Base-by-base conservation (phyloP, 2,329 filamentous ascomycete genomes). In the Fonsecaea nubica region DNA sequence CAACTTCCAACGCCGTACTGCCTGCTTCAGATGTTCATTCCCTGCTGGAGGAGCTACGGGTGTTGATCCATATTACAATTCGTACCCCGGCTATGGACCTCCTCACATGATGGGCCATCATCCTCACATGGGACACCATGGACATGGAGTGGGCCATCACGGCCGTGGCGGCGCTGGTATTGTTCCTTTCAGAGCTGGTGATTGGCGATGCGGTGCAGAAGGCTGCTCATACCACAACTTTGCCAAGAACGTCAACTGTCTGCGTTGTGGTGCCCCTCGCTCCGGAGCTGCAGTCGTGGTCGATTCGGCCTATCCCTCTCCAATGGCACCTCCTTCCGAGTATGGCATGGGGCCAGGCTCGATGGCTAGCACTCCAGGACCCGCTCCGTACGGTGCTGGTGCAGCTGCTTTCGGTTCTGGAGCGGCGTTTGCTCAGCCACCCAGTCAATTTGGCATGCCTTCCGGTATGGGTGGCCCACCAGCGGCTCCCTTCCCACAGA, bases 161-260 rank as follows among this genome's bases (percentile, higher is more conserved):
- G 81, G 83, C 64, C 83, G 90, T 67, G 91, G 83, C 53, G 85
- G 92, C 69, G 90, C 91, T 72, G 91, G 91, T 63, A 90, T 93
- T 56, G 95, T 99, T 52, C 95, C 95, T 15, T 99, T 99, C 90
- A 91, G 95, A 76, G 95, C 95, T 63, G 95, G 95, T 76, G 95
- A 99, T 77, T 99, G 95, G 95, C 97, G 97, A 81, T 99, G 95
- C 76, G 95, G 95, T 64, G 95, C 95, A 71, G 95, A 99, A 76
- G 93, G 93, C 42, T 99, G 95, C 78, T 92, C 92, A 65, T 99
- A 99, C 80, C 95, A 99, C 84, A 99, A 99, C 83, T 99, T 99
- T 77, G 95, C 95, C 69, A 99, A 99, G 87, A 99, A 99, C 75
- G 94, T 98, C 65, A 96, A 92, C 81, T 99, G 95, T 80, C 87